Base-by-base conservation (phyloP, 1,284 basidiomycete genomes). In the Sutorius eximius region DNA sequence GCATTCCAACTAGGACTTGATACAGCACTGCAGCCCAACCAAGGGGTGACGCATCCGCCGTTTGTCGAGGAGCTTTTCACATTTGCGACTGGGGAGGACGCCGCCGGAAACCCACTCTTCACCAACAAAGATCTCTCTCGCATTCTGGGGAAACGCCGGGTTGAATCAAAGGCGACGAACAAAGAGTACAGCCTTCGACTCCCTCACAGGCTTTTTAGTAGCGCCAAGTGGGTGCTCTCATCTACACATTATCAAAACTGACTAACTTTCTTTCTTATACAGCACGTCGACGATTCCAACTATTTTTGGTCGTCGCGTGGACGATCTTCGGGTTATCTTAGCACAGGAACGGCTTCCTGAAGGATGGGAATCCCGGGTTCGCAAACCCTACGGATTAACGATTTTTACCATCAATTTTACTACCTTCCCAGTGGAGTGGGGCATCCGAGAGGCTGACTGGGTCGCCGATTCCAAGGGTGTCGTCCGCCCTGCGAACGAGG, bases 331-430 rank as follows among this genome's bases (percentile, higher is more conserved):
- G 34, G 61, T 77, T 0, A 65, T 87, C 47, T 69, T 90, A 15
- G 67, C 74, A 9, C 83, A 90, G 48, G 88, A 90, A 61, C 78
- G 85, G 27, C 65, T 90, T 24, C 83, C 84, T 0, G 77, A 84
- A 0, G 81, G 81, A 22, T 89, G 87, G 86, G 84, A 89, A 68
- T 75, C 86, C 0, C 72, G 77, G 20, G 66, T 82, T 27, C 73
- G 75, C 30, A 69, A 77, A 32, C 77, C 73, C 1, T 70, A 77
- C 49, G 87, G 87, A 0, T 66, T 90, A 30, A 88, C 87, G 0
- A 70, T 90, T 20, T 56, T 72, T 7, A 68, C 70, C 12, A 82
- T 89, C 73, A 86, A 89, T 61, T 37, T 42, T 3, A 82, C 80
- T 0, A 78, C 80, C 9, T 44, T 82, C 12, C 70, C 69, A 32